phyloP scores from a whole-genome alignment of 148 eudicot genomes.

The Dysphania ambrosioides region DNA sequence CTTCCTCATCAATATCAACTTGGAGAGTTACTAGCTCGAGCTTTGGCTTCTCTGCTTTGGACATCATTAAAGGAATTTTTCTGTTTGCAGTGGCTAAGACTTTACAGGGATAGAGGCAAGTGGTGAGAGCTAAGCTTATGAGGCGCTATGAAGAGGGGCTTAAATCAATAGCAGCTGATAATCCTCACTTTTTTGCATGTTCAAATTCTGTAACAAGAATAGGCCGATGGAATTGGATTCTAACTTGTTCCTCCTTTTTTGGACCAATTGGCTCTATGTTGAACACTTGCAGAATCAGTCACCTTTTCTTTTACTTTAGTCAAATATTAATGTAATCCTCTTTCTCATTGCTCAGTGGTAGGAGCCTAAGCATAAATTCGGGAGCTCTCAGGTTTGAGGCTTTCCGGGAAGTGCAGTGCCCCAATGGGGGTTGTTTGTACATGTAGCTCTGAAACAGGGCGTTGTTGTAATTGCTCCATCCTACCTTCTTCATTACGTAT shows the following conservation, averaged over 20 bases:
- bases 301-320: background rate
- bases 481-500: no score
- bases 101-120: background rate
- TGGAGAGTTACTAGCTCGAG: background rate
- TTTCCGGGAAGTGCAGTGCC: background rate
- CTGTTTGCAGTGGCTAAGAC: background rate
- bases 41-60: background rate
- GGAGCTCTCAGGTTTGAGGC: background rate
- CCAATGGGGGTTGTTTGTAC: no score
- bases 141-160: background rate
- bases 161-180: background rate
- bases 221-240: constrained; percentile 21
- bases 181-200: background rate
- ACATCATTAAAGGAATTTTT: background rate
- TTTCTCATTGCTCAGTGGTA: background rate
- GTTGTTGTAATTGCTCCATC: no score
- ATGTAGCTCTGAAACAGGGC: no score
- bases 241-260: background rate
- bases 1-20: constrained; percentile 18
- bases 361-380: background rate
- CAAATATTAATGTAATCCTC: background rate
- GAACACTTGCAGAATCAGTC: background rate
- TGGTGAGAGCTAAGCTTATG: background rate
- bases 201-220: background rate
- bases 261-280: background rate